Evolutionary conservation across 2,329 filamentous ascomycete species (phyloP).

Genomic region (Penicillium capsulatum): DNA sequence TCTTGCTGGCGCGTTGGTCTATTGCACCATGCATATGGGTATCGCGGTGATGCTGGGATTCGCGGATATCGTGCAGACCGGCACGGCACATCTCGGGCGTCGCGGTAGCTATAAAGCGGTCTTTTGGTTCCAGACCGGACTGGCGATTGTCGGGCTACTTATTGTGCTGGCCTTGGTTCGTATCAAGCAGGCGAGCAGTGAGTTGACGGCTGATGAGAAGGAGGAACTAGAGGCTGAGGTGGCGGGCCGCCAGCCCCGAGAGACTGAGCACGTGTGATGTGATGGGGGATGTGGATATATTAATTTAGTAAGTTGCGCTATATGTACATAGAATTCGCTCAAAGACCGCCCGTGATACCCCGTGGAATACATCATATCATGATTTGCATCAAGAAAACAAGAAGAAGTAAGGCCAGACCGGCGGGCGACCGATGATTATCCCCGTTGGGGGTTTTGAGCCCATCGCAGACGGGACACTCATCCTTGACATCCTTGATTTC

Average conservation of each 20-base stretch:
- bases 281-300: too few species aligned
- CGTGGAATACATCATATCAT: too few species aligned
- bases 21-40: constrained; percentile 65
- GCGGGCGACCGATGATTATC: too few species aligned
- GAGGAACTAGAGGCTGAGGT: constrained; percentile 8
- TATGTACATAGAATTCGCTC: too few species aligned
- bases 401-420: too few species aligned
- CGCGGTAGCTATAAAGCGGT: constrained; percentile 58
- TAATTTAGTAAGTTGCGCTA: not conserved
- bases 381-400: too few species aligned
- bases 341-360: too few species aligned
- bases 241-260: too few species aligned
- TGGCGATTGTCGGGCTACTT: constrained; percentile 50
- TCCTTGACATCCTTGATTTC: too few species aligned
- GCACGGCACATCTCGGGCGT: constrained; percentile 44
- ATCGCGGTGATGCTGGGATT: constrained; percentile 69
- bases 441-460: too few species aligned
- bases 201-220: constrained; percentile 57
- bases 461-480: too few species aligned
- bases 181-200: constrained; percentile 54
- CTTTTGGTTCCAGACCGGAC: constrained; percentile 61
- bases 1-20: constrained; percentile 67
- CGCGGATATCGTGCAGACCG: constrained; percentile 58
- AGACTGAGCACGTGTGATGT: too few species aligned
- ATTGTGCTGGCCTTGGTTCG: constrained; percentile 53